These are phyloP conservation scores for Dictyostelium discoideum DNA, from an alignment of 78 protist genomes.

Conservation along the genomic window DNA sequence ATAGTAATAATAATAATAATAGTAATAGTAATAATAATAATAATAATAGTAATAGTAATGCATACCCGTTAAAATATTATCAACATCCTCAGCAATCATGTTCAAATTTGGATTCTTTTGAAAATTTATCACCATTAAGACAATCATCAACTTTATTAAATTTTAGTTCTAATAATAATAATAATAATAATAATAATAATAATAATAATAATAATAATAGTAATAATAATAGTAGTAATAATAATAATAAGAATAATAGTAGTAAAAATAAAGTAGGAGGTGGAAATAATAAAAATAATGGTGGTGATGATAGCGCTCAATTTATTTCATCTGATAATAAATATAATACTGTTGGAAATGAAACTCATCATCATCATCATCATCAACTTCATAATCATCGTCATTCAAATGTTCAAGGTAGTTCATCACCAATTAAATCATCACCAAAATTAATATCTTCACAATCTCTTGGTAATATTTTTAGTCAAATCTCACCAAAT, in stretches of 20 bases:
- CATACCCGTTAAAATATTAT: neutral
- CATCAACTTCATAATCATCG: neutral
- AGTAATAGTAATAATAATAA: neutral
- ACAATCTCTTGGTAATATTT: conserved; percentile 2
- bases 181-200: neutral
- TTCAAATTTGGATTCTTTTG: conserved; percentile 3
- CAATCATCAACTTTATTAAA: neutral
- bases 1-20: neutral
- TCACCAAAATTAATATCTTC: conserved; percentile 4
- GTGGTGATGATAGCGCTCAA: neutral
- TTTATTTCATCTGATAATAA: neutral
- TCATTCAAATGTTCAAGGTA: neutral
- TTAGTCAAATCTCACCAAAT: neutral
- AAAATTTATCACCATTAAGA: conserved; percentile 3
- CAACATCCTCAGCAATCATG: neutral
- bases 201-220: neutral
- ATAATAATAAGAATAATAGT: neutral
- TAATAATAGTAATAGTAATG: neutral
- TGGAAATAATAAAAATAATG: neutral
- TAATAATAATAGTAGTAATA: neutral
- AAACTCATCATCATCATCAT: neutral
- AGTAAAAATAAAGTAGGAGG: neutral
- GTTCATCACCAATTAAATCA: neutral
- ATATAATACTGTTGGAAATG: neutral
- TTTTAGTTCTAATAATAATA: neutral